Base-by-base conservation (phyloP, 768 basidiomycete species). In the Pulveroboletus sp. region DNA sequence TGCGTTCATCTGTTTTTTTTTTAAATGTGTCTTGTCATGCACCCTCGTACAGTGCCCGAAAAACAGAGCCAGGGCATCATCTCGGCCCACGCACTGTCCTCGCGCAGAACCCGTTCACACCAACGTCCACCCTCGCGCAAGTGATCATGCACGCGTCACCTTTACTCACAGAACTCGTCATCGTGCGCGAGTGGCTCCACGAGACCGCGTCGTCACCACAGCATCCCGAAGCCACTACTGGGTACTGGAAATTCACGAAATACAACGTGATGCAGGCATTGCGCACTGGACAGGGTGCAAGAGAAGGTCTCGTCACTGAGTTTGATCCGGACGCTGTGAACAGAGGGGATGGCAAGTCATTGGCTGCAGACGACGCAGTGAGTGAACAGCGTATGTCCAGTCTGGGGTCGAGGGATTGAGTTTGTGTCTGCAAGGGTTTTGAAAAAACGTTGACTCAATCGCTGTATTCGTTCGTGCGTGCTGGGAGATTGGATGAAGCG, bases 131-230 rank as follows among this genome's bases (percentile, higher is more conserved):
- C 0, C 76, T 93, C 26, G 86, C 86, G 0, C 84, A 89, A 61
- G 77, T 82, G 3, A 79, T 89, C 44, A 77, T 93, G 74, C 69
- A 78, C 42, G 69, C 79, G 3, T 88, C 84, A 0, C 81, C 80
- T 0, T 73, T 85, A 2, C 80, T 92, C 32, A 69, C 79, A 0
- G 90, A 91, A 52, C 86, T 92, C 47, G 74, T 89, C 40, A 82
- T 87, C 39, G 83, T 92, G 8, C 81, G 87, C n/a, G 89, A 92
- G 65, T 93, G 91, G 91, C 74, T 92, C 1, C 87, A 91, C 54
- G 86, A 89, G 37, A 85, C 79, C 0, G 86, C 88, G 0, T 78
- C 82, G 0, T 50, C 73, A n/a, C 78, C 79, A 0, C 67, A 73
- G 28, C 73, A 76, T 38, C 84, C 85, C 1, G 90, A 88, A 59